These are phyloP conservation scores for Colletotrichum sansevieriae DNA, from an alignment of 2,329 filamentous ascomycete genomes.

Conservation along the genomic window DNA sequence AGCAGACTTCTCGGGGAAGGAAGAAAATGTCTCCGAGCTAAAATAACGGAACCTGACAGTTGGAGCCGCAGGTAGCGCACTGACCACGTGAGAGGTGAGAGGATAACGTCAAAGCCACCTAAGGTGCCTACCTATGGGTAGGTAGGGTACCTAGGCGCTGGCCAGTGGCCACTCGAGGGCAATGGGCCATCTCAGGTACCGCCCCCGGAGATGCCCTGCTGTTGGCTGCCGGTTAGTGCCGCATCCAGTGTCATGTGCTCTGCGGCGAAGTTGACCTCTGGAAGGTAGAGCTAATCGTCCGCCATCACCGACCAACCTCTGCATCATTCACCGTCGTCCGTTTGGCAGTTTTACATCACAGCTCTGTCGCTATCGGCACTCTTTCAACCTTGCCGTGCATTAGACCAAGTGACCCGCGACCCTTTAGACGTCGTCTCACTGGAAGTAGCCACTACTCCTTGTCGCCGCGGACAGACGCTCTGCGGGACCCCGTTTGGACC, in stretches of 20 bases:
- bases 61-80: slow-evolving; percentile 19
- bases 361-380: not conserved
- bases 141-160: not conserved
- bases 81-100: slow-evolving; percentile 23
- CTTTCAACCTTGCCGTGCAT: not conserved
- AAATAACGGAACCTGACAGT: not conserved
- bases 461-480: slow-evolving; percentile 24
- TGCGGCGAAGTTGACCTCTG: slow-evolving; percentile 4
- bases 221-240: slow-evolving; percentile 29
- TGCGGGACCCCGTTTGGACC: slow-evolving; percentile 33
- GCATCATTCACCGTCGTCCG: slow-evolving; percentile 19
- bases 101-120: slow-evolving; percentile 40
- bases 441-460: slow-evolving; percentile 20
- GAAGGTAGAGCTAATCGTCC: slow-evolving; percentile 6
- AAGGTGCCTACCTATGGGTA: no score
- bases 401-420: not conserved
- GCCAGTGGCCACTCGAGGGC: not conserved
- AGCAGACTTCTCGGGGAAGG: not conserved
- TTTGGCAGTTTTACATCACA: slow-evolving; percentile 12
- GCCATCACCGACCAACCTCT: slow-evolving; percentile 3
- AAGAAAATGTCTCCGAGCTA: slow-evolving; percentile 13
- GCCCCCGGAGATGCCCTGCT: not conserved
- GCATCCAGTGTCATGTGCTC: slow-evolving; percentile 40
- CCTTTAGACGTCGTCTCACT: slow-evolving; percentile 1
- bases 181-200: slow-evolving; percentile 13